phyloP scores from a whole-genome alignment of 2,329 filamentous ascomycete genomes.

The Fusarium equiseti region DNA sequence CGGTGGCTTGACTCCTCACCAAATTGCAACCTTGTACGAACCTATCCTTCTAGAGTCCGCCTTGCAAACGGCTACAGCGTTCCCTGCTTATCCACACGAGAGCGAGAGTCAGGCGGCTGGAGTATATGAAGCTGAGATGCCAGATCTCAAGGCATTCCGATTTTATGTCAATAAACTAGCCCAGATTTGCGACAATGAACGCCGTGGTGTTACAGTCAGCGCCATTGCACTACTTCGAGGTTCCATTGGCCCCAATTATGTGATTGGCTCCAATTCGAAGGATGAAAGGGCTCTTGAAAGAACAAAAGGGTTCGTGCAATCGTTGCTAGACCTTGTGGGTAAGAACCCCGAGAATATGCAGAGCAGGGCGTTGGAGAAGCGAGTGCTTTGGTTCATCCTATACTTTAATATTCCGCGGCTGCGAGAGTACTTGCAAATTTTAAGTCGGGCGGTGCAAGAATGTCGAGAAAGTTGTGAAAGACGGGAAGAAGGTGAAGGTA shows the following conservation, averaged over 20 bases:
- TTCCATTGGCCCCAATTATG: not conserved
- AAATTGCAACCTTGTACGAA: constrained; percentile 3
- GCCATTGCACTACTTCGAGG: constrained; percentile 2
- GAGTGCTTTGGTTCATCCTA: constrained; percentile 20
- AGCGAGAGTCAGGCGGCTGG: not conserved
- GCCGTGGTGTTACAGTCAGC: not conserved
- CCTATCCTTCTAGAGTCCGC: constrained; percentile 7
- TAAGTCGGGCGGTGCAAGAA: not conserved
- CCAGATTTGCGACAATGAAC: constrained; percentile 16
- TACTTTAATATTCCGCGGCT: constrained; percentile 8
- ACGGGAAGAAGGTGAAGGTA: not conserved
- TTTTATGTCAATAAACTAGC: constrained; percentile 10
- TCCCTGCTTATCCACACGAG: not conserved
- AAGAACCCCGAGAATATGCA: constrained; percentile 15
- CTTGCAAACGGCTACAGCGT: not conserved
- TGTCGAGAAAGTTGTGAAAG: not conserved
- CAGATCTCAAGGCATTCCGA: not conserved
- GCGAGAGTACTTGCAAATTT: not conserved
- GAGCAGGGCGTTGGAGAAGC: constrained; percentile 7
- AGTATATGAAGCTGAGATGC: not conserved
- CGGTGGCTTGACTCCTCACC: not conserved
- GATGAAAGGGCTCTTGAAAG: not conserved
- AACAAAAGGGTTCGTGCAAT: not conserved
- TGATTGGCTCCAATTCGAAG: not conserved
- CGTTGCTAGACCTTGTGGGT: not conserved